These are phyloP conservation scores for Verticillium isaacii DNA, from an alignment of 2,329 filamentous ascomycete species.

Conservation along the genomic window DNA sequence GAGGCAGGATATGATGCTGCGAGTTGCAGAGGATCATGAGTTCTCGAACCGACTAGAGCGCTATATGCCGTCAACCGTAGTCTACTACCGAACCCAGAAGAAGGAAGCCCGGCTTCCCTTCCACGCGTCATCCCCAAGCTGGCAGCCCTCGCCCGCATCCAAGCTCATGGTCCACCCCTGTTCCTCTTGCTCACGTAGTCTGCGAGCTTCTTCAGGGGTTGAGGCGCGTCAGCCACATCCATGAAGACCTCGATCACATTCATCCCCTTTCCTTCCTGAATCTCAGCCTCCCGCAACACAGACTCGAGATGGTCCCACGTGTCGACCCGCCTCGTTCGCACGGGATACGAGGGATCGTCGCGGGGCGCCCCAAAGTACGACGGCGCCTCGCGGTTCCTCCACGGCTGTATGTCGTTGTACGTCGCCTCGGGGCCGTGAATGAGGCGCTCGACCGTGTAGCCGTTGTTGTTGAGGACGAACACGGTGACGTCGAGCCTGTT, in stretches of 20 bases:
- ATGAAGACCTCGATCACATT: not conserved
- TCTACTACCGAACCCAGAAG: too few relatives aligned
- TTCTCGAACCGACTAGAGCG: too few relatives aligned
- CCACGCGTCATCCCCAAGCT: not conserved
- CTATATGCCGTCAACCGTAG: too few relatives aligned
- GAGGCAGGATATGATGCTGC: too few relatives aligned
- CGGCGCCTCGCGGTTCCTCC: not conserved
- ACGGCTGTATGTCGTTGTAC: not conserved
- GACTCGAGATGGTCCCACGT: not conserved
- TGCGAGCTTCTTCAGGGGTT: not conserved
- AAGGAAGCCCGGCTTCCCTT: too few relatives aligned
- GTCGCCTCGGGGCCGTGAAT: not conserved
- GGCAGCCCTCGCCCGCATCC: not conserved
- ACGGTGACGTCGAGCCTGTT: conserved; percentile 37
- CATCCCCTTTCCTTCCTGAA: not conserved
- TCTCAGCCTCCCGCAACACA: not conserved
- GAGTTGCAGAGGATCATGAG: too few relatives aligned
- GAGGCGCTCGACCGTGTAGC: conserved; percentile 1
- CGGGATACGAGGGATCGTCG: not conserved
- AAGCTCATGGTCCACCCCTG: not conserved
- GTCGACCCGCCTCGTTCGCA: not conserved
- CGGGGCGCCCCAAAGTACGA: not conserved
- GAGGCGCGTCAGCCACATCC: not conserved
- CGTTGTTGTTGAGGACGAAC: not conserved
- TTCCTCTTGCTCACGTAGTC: not conserved